Conservation (phyloP, 202 grass and related monocot species). For the Tripidium arundinaceum region DNA sequence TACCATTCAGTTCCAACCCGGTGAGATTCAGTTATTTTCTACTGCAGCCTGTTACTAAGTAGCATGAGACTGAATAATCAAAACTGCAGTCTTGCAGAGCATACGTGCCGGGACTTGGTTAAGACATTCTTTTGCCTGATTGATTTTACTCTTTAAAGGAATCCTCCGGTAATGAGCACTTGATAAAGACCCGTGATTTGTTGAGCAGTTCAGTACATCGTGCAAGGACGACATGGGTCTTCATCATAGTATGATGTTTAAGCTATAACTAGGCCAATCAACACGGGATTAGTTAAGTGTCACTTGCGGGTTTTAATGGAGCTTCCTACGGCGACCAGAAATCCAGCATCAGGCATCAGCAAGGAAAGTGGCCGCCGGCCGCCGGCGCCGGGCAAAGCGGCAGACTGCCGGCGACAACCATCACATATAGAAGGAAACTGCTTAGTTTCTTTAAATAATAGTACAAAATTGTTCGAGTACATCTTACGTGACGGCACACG, state of each 20-base stretch:
- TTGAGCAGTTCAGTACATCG: not conserved
- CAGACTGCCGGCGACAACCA: not conserved
- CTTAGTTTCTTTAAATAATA: not conserved
- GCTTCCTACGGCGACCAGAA: not conserved
- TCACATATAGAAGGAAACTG: not conserved
- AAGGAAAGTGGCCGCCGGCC: not conserved
- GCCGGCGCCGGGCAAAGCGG: not conserved
- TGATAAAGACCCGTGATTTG: not conserved
- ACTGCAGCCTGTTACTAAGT: no score
- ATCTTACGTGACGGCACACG: not conserved
- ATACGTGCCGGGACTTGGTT: no score
- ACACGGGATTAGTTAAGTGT: not conserved
- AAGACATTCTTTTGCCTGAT: not conserved
- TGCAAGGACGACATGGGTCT: not conserved
- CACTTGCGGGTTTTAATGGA: slow-evolving; percentile 12
- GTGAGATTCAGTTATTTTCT: not conserved
- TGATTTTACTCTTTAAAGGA: not conserved
- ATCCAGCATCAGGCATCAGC: slow-evolving; percentile 4
- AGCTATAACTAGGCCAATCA: not conserved
- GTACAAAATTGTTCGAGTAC: not conserved
- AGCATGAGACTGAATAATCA: not conserved
- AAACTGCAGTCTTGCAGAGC: not conserved
- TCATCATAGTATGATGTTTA: not conserved
- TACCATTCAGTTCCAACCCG: not conserved
- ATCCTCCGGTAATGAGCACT: not conserved